Base-by-base conservation (phyloP, 768 basidiomycete species). In the Rhizopogon vesiculosus region DNA sequence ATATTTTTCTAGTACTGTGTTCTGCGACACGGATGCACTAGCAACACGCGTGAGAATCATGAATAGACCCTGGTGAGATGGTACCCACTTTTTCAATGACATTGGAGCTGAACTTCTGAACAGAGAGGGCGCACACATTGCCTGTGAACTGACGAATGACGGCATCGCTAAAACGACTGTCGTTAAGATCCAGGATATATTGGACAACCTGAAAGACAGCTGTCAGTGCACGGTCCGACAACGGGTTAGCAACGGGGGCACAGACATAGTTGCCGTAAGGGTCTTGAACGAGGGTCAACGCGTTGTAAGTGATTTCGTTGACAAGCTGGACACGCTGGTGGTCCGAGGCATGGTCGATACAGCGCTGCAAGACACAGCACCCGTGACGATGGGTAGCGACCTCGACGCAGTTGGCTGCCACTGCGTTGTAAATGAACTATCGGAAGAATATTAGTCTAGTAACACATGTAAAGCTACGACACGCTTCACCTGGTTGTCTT, bases 41-140 rank as follows among this genome's bases (percentile, higher is more conserved):
- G 13, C 59, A 18, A 42, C 19, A 19, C 10, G 19, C 35, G 38
- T 49, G 35, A 49, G 19, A 22, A 58, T 46, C 5, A 45, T 29
- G 54, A 12, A 40, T n/a, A 55, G 7, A 45, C 35, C 25, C 25
- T 0, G 4, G 25, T 25, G 10, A 55, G 45, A 42, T 45, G 51
- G 29, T 1, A 58, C 72, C 9, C 40, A 89, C 90, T 81, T 97
- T 97, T 75, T 97, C 95, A 59, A 97, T 95, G 57, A 99, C 97
- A 70, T 99, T 99, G 58, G 96, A 98, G 59, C 93, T 96, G 75
- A 99, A 99, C 75, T 99, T 99, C 72, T 99, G 97, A 15, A 98
- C 96, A 5, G 95, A 98, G 52, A 99, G 76, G 5, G 93, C 93
- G 70, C 95, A 98, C 57, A 98, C 92, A 66, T 99, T 98, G 64